Base-by-base conservation (phyloP, 768 basidiomycete genomes). In the Pleurotus citrinopileatus region DNA sequence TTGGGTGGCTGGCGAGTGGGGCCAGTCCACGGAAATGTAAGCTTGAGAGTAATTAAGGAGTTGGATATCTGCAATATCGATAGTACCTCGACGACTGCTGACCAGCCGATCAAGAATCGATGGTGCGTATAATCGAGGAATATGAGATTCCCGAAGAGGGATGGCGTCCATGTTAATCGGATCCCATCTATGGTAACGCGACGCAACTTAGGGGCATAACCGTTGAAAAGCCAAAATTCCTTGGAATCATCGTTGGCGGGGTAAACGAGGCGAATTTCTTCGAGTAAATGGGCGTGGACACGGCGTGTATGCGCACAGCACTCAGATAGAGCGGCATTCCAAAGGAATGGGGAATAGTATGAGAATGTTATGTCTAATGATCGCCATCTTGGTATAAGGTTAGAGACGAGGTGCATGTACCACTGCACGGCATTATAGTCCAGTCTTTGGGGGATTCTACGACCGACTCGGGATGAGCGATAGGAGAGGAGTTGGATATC, bases 121-220 rank as follows among this genome's bases (percentile, higher is more conserved):
- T 88, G 87, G 59, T 89, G 87, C 1, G 83, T 82, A 59, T 88
- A 89, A 65, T 89, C 83, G 38, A 90, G 73, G 60, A 72, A 80
- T 4, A 77, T 79, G 40, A 89, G 71, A 62, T 84, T 83, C 34
- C 71, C 70, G 60, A 83, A 89, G 28, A 89, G 70, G 8, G 78
- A 78, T 28, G 86, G 81, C 10, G 77, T 63, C 86, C 86, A 88
- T 3, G 74, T 67, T 48, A 89, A 64, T 55, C 83, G 77, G 37
- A 87, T 77, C 2, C 87, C 87, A 52, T 86, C 79, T n/a, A 89
- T 55, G 2, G 79, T 82, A 42, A 79, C 72, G 17, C 74, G 73
- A 29, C 75, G 70, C 4, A 90, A 73, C 20, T 69, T 74, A 4
- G 87, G 87, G 1, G 86, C 76, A 57, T 72, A 68, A 7, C 82